Evolutionary conservation across 1,284 basidiomycete genomes (phyloP), one percentile per base, ranked within the genome.

Genomic region (Trichosporon ovoides): DNA sequence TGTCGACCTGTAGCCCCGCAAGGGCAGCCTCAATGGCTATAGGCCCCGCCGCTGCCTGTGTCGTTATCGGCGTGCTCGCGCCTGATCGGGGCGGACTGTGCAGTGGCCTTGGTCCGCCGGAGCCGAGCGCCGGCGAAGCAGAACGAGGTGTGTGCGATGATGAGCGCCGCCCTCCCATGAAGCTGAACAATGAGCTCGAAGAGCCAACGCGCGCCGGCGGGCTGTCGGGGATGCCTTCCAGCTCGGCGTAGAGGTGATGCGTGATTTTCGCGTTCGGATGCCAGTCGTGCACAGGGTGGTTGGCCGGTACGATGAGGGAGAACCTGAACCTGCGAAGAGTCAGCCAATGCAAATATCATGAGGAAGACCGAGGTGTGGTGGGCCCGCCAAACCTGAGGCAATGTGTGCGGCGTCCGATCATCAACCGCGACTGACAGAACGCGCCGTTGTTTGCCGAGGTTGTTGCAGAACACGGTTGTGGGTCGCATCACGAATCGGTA

Each of bases 221-320:
- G 28, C 22, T 19, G 18, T 59, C 56, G 2, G 62, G 59, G n/a
- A 63, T 18, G 6, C 68, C 68, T 50, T 66, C 68, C 7, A 69
- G 53, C 56, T 66, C 66, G 49, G 65, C 68, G 33, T 64, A 68
- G 6, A 69, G 57, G 40, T 62, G 53, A 58, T 66, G 63, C 24
- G 53, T 37, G 28, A 67, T 63, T 18, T 54, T 62, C 11, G 65
- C 66, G 40, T 68, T 69, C 18, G 58, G 46, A 51, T 68, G 68
- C 60, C 65, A 67, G 56, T 70, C 68, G 57, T 68, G 66, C 33
- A 61, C 60, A 6, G 67, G 64, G 11, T 67, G 64, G 51, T 65
- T 65, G 34, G 64, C 53, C 0, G 68, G 68, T 3, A 70, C 49
- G 55, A 66, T 66, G 31, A 70, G 38, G 0, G 65, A 65, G 38